phyloP scores from a whole-genome alignment of 768 basidiomycete genomes.

The Pulveroboletus sp. region DNA sequence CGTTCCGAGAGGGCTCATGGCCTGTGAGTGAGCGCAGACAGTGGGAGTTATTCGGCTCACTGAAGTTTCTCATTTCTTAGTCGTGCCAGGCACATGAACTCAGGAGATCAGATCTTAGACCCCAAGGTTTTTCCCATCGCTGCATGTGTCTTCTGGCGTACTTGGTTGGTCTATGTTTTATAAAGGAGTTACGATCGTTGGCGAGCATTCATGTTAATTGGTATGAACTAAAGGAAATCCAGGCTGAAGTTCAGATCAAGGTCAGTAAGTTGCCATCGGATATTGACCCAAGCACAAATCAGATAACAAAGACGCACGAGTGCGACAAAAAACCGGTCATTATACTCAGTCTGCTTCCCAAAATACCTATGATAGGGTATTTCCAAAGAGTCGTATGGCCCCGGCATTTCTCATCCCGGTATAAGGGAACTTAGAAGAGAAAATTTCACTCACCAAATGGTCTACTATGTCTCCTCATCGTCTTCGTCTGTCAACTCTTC shows the following conservation, averaged over 20 bases:
- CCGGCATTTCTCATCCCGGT: slow-evolving; percentile 60
- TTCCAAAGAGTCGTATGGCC: slow-evolving; percentile 80
- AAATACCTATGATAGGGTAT: slow-evolving; percentile 15
- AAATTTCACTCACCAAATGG: slow-evolving; percentile 4
- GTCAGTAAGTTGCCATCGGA: slow-evolving; percentile 6
- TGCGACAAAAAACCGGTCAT: slow-evolving; percentile 14
- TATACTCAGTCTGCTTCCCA: slow-evolving; percentile 24
- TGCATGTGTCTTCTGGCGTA: no score
- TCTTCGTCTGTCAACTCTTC: slow-evolving; percentile 91
- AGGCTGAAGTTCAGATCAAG: not conserved
- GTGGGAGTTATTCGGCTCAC: no score
- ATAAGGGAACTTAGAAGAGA: not conserved
- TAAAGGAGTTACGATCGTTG: no score
- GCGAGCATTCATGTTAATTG: not conserved
- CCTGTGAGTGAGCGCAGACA: no score
- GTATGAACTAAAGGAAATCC: not conserved
- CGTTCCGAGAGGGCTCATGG: not conserved
- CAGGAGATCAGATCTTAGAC: no score
- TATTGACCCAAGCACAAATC: slow-evolving; percentile 5
- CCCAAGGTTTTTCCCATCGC: no score
- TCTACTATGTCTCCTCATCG: slow-evolving; percentile 29
- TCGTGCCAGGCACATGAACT: no score
- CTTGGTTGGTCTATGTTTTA: no score
- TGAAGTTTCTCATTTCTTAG: no score
- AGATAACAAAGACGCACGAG: slow-evolving; percentile 18